These are phyloP conservation scores for Staphylotrichum longicolle DNA, from an alignment of 495 filamentous ascomycete genomes.

Conservation along the genomic window DNA sequence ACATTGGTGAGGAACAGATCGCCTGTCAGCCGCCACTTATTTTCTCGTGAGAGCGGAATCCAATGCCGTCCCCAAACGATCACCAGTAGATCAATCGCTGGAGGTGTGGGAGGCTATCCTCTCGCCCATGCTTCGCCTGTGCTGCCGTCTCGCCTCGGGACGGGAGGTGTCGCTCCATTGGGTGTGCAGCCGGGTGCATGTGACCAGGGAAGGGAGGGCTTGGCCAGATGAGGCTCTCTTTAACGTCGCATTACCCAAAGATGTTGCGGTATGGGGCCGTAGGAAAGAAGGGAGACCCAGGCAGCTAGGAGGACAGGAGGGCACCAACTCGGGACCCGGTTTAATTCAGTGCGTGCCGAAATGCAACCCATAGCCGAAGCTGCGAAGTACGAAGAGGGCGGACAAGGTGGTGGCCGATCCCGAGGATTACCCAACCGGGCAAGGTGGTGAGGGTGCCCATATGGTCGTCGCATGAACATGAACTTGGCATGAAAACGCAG, in stretches of 20 bases:
- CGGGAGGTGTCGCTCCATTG: conserved; percentile 19
- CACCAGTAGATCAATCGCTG: neutral
- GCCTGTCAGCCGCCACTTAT: conserved; percentile 1
- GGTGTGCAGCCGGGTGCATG: conserved; percentile 5
- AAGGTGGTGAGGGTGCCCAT: no score
- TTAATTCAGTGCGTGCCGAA: conserved; percentile 1
- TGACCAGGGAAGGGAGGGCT: conserved; percentile 10
- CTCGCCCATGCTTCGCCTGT: neutral
- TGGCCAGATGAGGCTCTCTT: conserved; percentile 16
- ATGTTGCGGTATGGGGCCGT: neutral
- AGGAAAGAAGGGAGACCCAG: neutral
- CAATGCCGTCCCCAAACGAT: neutral
- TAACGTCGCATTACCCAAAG: neutral
- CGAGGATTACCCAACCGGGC: no score
- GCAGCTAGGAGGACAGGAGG: neutral
- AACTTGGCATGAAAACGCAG: no score
- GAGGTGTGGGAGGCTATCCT: neutral
- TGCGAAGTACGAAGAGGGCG: no score
- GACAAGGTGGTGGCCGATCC: no score
- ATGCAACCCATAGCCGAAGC: neutral
- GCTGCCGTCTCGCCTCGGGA: neutral
- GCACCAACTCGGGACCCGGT: neutral
- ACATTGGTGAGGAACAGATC: neutral
- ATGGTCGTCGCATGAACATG: no score
- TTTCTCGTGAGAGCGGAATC: neutral